A percentile compares a stretch with the other conserved stretches of the same genome.
phyloP scores from a whole-genome alignment of 192 early-diverging fungal species.

The Lobosporangium transversale region DNA sequence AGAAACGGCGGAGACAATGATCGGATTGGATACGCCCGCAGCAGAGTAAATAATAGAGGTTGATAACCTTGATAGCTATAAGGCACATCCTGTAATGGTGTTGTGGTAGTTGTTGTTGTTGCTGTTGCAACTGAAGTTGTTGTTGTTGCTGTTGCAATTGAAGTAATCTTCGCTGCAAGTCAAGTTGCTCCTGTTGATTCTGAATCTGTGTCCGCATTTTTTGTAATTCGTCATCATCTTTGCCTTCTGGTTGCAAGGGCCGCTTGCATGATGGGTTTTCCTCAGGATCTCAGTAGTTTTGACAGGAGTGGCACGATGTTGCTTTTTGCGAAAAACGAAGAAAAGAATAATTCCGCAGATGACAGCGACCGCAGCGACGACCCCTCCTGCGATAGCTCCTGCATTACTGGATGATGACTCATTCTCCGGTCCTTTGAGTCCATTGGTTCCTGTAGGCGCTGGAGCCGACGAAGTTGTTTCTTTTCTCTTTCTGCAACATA shows the following conservation, averaged over 20 bases:
- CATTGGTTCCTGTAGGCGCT: background rate
- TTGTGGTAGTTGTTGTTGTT: constrained; percentile 14
- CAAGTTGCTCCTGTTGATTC: constrained; percentile 20
- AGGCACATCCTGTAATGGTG: constrained; percentile 6
- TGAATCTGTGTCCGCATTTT: constrained; percentile 18
- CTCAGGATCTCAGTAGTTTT: constrained; percentile 5
- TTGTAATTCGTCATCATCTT: constrained; percentile 9
- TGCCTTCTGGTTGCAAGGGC: background rate
- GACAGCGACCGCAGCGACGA: constrained; percentile 21
- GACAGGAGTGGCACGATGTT: background rate
- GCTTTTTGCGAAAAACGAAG: constrained; percentile 7
- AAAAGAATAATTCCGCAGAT: constrained; percentile 17
- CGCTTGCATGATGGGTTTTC: background rate
- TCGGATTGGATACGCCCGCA: background rate
- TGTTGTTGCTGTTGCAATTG: constrained; percentile 17
- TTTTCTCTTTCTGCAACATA: too few species aligned
- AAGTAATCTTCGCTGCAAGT: constrained; percentile 16
- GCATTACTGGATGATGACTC: background rate
- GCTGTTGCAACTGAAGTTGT: background rate
- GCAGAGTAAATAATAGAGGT: constrained; percentile 10
- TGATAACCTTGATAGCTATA: constrained; percentile 15
- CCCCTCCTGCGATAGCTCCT: constrained; percentile 41
- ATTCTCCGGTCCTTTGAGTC: background rate
- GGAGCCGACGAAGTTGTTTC: too few species aligned
- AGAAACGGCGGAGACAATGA: background rate